Conservation (phyloP, 169 alveolate species). For the Haemoproteus tartakovskyi region DNA sequence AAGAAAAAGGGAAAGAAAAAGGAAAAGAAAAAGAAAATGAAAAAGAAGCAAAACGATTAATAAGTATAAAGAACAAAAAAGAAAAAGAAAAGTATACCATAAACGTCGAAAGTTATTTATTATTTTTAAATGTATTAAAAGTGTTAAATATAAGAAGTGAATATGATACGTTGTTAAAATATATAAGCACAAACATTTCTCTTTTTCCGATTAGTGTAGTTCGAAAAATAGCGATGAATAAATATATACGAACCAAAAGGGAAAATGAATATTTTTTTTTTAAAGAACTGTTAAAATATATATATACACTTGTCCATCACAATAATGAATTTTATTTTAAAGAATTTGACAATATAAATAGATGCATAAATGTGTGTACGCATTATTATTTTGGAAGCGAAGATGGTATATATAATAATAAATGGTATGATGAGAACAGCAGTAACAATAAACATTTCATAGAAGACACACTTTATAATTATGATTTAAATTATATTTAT, state of each 20-base stretch:
- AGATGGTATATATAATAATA: slow-evolving; percentile 6
- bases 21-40: not conserved
- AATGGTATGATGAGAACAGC: slow-evolving; percentile 4
- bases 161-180: slow-evolving; percentile 11
- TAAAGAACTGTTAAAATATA: slow-evolving; percentile 31
- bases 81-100: not conserved
- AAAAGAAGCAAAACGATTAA: not conserved
- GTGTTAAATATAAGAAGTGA: slow-evolving; percentile 15
- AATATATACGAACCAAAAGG: slow-evolving; percentile 1
- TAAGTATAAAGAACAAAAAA: too few species aligned
- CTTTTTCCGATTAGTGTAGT: slow-evolving; percentile 37
- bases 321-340: slow-evolving; percentile 20
- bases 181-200: slow-evolving; percentile 25
- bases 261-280: slow-evolving; percentile 18
- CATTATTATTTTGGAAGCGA: slow-evolving; percentile 40
- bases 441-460: too few species aligned
- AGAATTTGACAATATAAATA: slow-evolving; percentile 30
- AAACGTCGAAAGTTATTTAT: slow-evolving; percentile 19
- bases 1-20: not conserved
- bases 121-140: slow-evolving; percentile 19
- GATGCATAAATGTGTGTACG: slow-evolving; percentile 35
- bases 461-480: slow-evolving; percentile 28
- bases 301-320: slow-evolving; percentile 24
- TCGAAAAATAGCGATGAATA: slow-evolving; percentile 28
- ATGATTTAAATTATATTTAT: slow-evolving; percentile 49